These are phyloP conservation scores for Eimeria sp. DNA, from an alignment of 169 alveolate genomes.

Conservation along the genomic window DNA sequence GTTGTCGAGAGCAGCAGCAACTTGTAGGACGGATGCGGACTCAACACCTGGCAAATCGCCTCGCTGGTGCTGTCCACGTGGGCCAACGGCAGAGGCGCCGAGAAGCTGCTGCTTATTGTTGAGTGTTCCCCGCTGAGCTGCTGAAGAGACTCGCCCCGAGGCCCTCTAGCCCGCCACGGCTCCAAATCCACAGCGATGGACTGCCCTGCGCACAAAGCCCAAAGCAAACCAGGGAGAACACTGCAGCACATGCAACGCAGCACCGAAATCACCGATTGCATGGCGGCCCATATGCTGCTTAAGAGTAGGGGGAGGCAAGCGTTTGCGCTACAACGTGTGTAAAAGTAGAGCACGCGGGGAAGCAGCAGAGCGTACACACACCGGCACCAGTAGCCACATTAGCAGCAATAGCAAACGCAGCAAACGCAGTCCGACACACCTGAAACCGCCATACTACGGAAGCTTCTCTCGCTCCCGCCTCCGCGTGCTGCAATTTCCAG, in stretches of 20 bases:
- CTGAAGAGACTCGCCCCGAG: slow-evolving; percentile 11
- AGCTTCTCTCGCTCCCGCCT: neutral
- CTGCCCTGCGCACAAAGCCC: slow-evolving; percentile 9
- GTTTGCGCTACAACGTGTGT: neutral
- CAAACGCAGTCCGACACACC: neutral
- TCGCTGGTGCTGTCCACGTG: slow-evolving; percentile 39
- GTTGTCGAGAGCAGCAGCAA: slow-evolving; percentile 91
- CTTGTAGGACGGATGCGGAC: slow-evolving; percentile 93
- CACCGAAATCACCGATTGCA: neutral
- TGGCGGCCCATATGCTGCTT: neutral
- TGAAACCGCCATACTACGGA: neutral
- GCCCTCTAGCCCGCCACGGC: neutral
- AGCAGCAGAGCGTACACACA: neutral
- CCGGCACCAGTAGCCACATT: neutral
- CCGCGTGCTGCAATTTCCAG: neutral
- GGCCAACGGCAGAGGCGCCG: slow-evolving; percentile 64
- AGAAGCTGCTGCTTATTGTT: slow-evolving; percentile 40
- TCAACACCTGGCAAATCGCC: slow-evolving; percentile 89
- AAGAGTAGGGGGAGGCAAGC: neutral
- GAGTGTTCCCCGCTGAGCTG: slow-evolving; percentile 5
- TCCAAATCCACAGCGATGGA: slow-evolving; percentile 50
- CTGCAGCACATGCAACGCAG: neutral
- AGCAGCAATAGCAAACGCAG: neutral
- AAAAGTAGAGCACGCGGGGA: neutral
- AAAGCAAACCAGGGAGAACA: neutral